Evolutionary conservation across 1,139 yeast genomes (phyloP).

Genomic region (Spathaspora sp.): DNA sequence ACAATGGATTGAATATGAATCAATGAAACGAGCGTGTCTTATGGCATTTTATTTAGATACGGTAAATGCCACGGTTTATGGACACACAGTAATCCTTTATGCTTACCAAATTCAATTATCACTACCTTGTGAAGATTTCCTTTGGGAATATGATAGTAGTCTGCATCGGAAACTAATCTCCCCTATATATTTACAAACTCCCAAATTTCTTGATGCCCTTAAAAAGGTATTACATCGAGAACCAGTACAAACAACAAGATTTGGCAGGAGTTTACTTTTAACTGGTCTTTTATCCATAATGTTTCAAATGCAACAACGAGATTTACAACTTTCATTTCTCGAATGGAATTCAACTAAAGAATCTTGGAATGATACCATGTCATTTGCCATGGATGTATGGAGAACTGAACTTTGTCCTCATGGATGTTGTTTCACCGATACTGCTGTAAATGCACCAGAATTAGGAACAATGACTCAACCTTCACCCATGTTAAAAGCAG

Average conservation of each 20-base stretch:
- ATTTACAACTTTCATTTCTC: slow-evolving; percentile 46
- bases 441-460: slow-evolving; percentile 15
- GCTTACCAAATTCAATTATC: slow-evolving; percentile 32
- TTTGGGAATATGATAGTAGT: slow-evolving; percentile 27
- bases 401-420: slow-evolving; percentile 29
- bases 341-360: slow-evolving; percentile 35
- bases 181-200: slow-evolving; percentile 13
- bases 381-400: slow-evolving; percentile 65
- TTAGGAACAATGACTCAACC: slow-evolving; percentile 5
- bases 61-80: slow-evolving; percentile 33
- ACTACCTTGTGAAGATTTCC: slow-evolving; percentile 31
- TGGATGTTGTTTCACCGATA: slow-evolving; percentile 31
- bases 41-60: slow-evolving; percentile 35
- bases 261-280: slow-evolving; percentile 63
- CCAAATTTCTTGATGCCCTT: slow-evolving; percentile 51
- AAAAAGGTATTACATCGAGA: slow-evolving; percentile 55
- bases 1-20: slow-evolving; percentile 33
- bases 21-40: slow-evolving; percentile 31
- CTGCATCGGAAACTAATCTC: slow-evolving; percentile 4
- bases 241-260: slow-evolving; percentile 46
- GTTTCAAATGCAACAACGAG: slow-evolving; percentile 73
- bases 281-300: slow-evolving; percentile 68
- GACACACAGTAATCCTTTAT: slow-evolving; percentile 26
- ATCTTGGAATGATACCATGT: slow-evolving; percentile 62
- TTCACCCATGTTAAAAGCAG: slow-evolving; percentile 21